A percentile compares a stretch with the other conserved stretches of the same genome.
Conservation (phyloP, 2,329 filamentous ascomycete species). For the Alternaria novae-zelandiae region DNA sequence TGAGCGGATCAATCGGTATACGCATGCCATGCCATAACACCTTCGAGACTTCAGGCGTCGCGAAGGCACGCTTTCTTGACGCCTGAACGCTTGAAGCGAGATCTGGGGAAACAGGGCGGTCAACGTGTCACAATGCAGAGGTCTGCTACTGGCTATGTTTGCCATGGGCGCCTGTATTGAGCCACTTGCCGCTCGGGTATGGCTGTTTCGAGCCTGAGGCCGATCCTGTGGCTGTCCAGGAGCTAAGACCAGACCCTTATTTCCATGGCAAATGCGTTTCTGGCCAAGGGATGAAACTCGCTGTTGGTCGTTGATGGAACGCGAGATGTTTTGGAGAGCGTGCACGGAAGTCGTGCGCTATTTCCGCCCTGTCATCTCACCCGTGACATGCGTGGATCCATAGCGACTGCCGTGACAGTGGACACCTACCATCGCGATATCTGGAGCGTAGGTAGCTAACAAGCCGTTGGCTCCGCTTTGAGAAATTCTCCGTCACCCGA, state of each 20-base stretch:
- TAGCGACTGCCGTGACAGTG: slow-evolving; percentile 13
- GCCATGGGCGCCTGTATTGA: slow-evolving; percentile 29
- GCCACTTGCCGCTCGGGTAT: slow-evolving; percentile 31
- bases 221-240: slow-evolving; percentile 36
- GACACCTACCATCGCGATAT: not conserved
- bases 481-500: slow-evolving; percentile 1
- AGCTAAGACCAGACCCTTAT: slow-evolving; percentile 20
- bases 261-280: slow-evolving; percentile 34
- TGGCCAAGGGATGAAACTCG: slow-evolving; percentile 44
- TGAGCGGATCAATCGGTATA: slow-evolving; percentile 30
- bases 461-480: slow-evolving; percentile 13
- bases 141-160: slow-evolving; percentile 35
- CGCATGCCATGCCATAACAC: slow-evolving; percentile 40
- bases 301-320: slow-evolving; percentile 25
- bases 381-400: not conserved
- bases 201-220: slow-evolving; percentile 28
- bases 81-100: slow-evolving; percentile 20
- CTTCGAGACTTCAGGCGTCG: slow-evolving; percentile 44
- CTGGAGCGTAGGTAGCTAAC: slow-evolving; percentile 13
- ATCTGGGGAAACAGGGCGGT: slow-evolving; percentile 20
- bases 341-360: slow-evolving; percentile 14
- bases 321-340: slow-evolving; percentile 24
- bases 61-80: slow-evolving; percentile 36
- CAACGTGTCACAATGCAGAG: not conserved
- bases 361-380: not conserved